Evolutionary conservation across 164 flowering plant genomes (phyloP), one percentile per base, ranked within the genome.

Genomic region (Liquidambar formosana): DNA sequence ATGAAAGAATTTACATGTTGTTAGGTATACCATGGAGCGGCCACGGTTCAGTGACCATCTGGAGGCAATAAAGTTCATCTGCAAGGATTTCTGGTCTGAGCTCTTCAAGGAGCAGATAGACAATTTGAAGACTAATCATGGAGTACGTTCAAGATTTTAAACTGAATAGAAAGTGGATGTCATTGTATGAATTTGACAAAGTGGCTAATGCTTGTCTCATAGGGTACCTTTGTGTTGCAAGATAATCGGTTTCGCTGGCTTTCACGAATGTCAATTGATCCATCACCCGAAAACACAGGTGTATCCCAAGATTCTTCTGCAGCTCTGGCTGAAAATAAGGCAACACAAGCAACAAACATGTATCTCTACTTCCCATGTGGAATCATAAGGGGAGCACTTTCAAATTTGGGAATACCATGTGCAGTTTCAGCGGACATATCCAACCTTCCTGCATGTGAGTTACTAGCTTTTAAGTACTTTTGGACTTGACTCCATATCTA

Each of bases 211-310:
- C 61, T 63, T 68, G 49, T 77, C 52, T 61, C 61, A 67, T 66
- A 95, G 99, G 99, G 99, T 47, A 95, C 99, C 27, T 95, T 95
- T 80, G 99, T 94, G 12, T 78, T 95, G 84, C 99, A 95, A 88
- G 99, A 95, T 75, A 89, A 90, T 73, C 75, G 78, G 28, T 95
- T 95, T 71, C 91, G 91, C 3, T 95, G 97, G 97, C 88, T 95
- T 44, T 66, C 99, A 43, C 96, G 85, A 58, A 73, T 91, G 79
- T 92, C 99, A 0, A 27, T 80, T 63, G 93, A 92, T 63, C 86
- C 92, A 72, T 70, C 88, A 27, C 25, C 76, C 44, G 87, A 78
- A 41, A 72, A 73, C 53, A 63, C 75, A 23, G 84, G 68, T 64
- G 8, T 67, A n/a, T n/a, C n/a, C n/a, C n/a, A n/a, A 70, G 97